Percentiles rank a stretch among this genome's conserved stretches.
phyloP scores from a whole-genome alignment of 1,284 basidiomycete species.

The Coriolopsis trogii region DNA sequence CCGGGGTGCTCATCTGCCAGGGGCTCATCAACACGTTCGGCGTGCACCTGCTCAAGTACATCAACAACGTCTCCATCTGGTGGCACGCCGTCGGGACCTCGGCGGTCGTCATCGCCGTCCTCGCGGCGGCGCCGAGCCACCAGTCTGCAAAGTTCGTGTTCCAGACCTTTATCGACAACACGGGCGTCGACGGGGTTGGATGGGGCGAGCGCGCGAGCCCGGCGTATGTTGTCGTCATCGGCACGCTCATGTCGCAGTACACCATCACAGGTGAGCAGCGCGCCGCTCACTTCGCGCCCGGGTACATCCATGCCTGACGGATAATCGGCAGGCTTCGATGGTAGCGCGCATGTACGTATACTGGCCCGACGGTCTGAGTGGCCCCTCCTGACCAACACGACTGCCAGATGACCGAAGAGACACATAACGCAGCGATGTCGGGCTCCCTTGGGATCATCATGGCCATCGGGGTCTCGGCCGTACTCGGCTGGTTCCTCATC shows the following conservation, averaged over 20 bases:
- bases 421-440: conserved; percentile 70
- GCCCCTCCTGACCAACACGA: conserved; percentile 3
- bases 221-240: conserved; percentile 71
- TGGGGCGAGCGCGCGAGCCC: conserved; percentile 70
- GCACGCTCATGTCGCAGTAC: conserved; percentile 74
- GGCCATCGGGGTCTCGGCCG: conserved; percentile 75
- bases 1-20: conserved; percentile 67
- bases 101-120: conserved; percentile 63
- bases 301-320: neutral
- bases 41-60: conserved; percentile 60
- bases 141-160: conserved; percentile 74
- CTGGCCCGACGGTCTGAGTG: neutral
- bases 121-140: conserved; percentile 70
- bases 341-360: conserved; percentile 62
- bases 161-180: conserved; percentile 68
- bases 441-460: conserved; percentile 68
- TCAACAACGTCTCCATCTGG: conserved; percentile 75
- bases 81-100: conserved; percentile 76
- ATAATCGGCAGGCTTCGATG: conserved; percentile 63
- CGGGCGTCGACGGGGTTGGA: conserved; percentile 59
- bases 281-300: neutral
- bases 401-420: conserved; percentile 76
- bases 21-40: conserved; percentile 76
- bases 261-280: conserved; percentile 59
- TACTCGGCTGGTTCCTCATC: conserved; percentile 74